Evolutionary conservation across 805 yeast genomes (phyloP).

Genomic region (Wickerhamomyces tratensis): DNA sequence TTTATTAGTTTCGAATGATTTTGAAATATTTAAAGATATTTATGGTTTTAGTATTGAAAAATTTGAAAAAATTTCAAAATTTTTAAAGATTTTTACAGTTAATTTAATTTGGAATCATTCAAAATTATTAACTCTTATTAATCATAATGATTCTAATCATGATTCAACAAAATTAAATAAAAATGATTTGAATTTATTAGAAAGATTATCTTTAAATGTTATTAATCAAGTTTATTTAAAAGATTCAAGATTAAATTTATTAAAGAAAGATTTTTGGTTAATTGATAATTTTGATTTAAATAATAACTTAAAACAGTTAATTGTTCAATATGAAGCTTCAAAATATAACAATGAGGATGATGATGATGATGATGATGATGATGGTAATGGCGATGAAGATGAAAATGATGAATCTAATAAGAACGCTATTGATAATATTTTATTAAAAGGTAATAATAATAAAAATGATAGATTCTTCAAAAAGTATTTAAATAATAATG

Average conservation of each 20-base stretch:
- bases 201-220: slow-evolving; percentile 35
- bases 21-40: slow-evolving; percentile 35
- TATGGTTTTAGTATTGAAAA: slow-evolving; percentile 28
- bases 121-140: background rate
- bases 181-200: slow-evolving; percentile 11
- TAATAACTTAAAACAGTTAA: slow-evolving; percentile 25
- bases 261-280: slow-evolving; percentile 48
- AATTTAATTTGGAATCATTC: slow-evolving; percentile 33
- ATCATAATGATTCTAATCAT: too few relatives aligned
- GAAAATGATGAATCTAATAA: slow-evolving; percentile 1
- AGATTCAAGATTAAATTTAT: slow-evolving; percentile 49
- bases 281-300: slow-evolving; percentile 22
- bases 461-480: background rate
- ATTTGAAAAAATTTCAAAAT: slow-evolving; percentile 32
- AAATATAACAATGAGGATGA: slow-evolving; percentile 12
- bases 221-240: slow-evolving; percentile 57
- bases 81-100: slow-evolving; percentile 42
- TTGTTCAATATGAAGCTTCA: slow-evolving; percentile 34
- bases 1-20: slow-evolving; percentile 57
- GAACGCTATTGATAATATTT: slow-evolving; percentile 2
- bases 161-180: too few relatives aligned
- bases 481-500: too few relatives aligned
- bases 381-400: slow-evolving; percentile 8
- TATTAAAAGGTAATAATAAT: slow-evolving; percentile 4
- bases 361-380: slow-evolving; percentile 12